A percentile compares a stretch with the other conserved stretches of the same genome.
These are phyloP conservation scores for Microdochium bolleyi DNA, from an alignment of 2,329 filamentous ascomycete species.

Conservation along the genomic window DNA sequence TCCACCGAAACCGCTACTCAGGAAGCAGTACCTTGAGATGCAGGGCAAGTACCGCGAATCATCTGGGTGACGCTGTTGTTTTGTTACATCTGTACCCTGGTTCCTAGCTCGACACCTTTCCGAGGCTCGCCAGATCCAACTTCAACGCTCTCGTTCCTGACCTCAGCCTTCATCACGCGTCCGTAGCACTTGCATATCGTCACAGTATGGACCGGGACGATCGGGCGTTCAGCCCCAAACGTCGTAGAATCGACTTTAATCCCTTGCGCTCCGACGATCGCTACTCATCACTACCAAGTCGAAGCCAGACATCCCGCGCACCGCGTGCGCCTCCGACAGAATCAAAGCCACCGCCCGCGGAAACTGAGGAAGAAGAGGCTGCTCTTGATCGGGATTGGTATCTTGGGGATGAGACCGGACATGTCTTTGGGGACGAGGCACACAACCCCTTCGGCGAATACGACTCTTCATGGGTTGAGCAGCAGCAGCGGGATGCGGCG, in stretches of 20 bases:
- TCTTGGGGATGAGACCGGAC: slow-evolving; percentile 71
- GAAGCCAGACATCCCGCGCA: slow-evolving; percentile 20
- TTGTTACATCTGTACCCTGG: too few relatives aligned
- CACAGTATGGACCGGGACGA: slow-evolving; percentile 20
- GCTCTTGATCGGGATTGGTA: slow-evolving; percentile 92
- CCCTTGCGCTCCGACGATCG: slow-evolving; percentile 44
- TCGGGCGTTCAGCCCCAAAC: slow-evolving; percentile 45
- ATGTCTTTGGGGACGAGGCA: slow-evolving; percentile 83
- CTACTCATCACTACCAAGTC: slow-evolving; percentile 44
- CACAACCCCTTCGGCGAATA: slow-evolving; percentile 85
- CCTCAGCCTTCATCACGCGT: background rate
- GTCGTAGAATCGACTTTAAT: slow-evolving; percentile 58
- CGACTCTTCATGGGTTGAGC: slow-evolving; percentile 62
- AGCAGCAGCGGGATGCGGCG: slow-evolving; percentile 63
- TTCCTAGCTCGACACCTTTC: too few relatives aligned
- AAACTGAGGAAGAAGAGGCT: slow-evolving; percentile 60
- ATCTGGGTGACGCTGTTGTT: too few relatives aligned
- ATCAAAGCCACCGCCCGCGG: slow-evolving; percentile 46
- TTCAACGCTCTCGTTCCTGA: background rate
- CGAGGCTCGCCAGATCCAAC: background rate
- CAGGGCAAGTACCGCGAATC: too few relatives aligned
- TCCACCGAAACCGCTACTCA: too few relatives aligned
- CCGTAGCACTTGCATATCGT: background rate
- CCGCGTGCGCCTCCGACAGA: slow-evolving; percentile 41
- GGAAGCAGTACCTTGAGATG: too few relatives aligned